A percentile compares a stretch with the other conserved stretches of the same genome.
phyloP scores from a whole-genome alignment of 1,284 basidiomycete genomes.

The Moniliophthora roreri region DNA sequence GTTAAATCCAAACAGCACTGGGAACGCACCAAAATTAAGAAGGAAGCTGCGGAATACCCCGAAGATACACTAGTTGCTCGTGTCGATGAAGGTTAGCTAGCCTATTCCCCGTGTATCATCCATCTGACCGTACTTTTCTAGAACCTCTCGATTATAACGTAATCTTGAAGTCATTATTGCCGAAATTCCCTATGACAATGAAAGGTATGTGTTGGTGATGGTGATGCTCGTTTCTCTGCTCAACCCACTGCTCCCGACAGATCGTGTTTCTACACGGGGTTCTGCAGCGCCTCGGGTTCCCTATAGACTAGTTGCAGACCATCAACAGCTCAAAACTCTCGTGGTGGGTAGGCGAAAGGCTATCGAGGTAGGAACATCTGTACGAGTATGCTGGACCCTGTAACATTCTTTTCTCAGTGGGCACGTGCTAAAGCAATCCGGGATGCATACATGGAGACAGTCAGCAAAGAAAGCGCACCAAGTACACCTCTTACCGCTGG shows the following conservation, averaged over 20 bases:
- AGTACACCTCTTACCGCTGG: slow-evolving; percentile 43
- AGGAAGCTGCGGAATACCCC: neutral
- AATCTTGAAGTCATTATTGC: slow-evolving; percentile 44
- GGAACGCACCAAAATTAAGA: slow-evolving; percentile 18
- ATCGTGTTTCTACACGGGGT: neutral
- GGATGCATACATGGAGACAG: slow-evolving; percentile 41
- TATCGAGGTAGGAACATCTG: slow-evolving; percentile 52
- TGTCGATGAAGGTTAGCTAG: slow-evolving; percentile 26
- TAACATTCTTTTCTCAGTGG: slow-evolving; percentile 46
- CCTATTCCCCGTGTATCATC: no score
- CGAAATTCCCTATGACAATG: slow-evolving; percentile 57
- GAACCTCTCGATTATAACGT: slow-evolving; percentile 26
- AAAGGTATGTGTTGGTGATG: slow-evolving; percentile 40
- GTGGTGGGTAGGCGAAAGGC: slow-evolving; percentile 64
- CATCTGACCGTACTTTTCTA: neutral
- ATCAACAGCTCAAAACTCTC: slow-evolving; percentile 44
- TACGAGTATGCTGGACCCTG: slow-evolving; percentile 10
- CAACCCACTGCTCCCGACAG: neutral
- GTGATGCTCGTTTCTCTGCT: slow-evolving; percentile 9
- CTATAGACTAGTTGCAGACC: slow-evolving; percentile 52
- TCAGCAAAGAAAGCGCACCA: slow-evolving; percentile 9
- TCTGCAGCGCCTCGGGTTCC: slow-evolving; percentile 34
- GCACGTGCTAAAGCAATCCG: slow-evolving; percentile 54
- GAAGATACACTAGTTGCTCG: neutral
- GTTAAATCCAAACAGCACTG: slow-evolving; percentile 33